A percentile compares a stretch with the other conserved stretches of the same genome.
Conservation (phyloP, 495 filamentous ascomycete species). For the Hypoxylon intermedium region DNA sequence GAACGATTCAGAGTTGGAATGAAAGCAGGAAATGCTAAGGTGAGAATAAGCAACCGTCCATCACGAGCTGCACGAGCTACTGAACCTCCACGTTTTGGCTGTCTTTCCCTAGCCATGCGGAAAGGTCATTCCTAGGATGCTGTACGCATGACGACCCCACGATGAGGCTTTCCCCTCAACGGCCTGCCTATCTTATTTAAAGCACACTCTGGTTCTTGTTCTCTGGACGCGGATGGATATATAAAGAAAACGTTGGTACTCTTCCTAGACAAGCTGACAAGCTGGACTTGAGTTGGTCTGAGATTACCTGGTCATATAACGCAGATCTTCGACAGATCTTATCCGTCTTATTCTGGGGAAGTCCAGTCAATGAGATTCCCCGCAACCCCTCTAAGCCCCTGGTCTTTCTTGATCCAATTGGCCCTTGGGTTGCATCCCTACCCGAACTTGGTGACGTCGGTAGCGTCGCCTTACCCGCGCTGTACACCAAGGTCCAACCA, state of each 20-base stretch:
- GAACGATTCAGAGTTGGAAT: conserved; percentile 1
- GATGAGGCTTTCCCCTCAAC: conserved; percentile 4
- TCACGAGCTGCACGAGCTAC: conserved; percentile 19
- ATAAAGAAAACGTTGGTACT: conserved; percentile 20
- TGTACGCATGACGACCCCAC: conserved; percentile 18
- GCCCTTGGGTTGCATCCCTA: no score
- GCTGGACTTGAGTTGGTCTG: background rate
- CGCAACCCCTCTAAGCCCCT: conserved; percentile 11
- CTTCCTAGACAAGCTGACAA: conserved; percentile 5
- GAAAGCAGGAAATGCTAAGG: background rate
- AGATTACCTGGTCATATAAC: conserved; percentile 8
- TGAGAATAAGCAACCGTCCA: background rate
- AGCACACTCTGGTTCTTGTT: no score
- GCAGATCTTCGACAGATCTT: conserved; percentile 24
- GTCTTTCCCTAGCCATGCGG: conserved; percentile 13
- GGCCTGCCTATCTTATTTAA: conserved; percentile 2
- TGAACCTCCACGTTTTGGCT: background rate
- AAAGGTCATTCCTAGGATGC: conserved; percentile 8
- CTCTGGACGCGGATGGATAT: background rate
- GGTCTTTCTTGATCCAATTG: no score
- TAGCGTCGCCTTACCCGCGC: background rate
- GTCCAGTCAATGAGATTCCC: background rate
- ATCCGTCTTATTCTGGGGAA: background rate
- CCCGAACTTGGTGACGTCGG: conserved; percentile 25
- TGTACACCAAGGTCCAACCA: background rate